Evolutionary conservation across 768 basidiomycete species (phyloP), one percentile per base, ranked within the genome.

Genomic region (Suillus subaureus): DNA sequence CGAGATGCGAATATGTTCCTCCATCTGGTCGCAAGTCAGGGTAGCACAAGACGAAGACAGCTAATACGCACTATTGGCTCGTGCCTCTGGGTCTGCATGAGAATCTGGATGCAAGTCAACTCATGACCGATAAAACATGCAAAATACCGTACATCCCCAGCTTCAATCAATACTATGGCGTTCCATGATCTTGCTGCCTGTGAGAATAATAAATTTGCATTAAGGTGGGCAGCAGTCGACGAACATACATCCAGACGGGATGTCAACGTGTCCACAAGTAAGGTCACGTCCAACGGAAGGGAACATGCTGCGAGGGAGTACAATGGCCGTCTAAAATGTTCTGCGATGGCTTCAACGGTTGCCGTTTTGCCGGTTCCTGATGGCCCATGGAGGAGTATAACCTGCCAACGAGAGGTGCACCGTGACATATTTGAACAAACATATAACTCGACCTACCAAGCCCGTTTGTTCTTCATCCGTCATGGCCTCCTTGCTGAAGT

Each of bases 301-400:
- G 64, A 35, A 45, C 56, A 31, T 23, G 37, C 52, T 28, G 55
- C 3, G 26, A 58, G 62, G 21, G 28, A 26, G 21, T 61, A 60
- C 31, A 62, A 28, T 15, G 57, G 57, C 18, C 57, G 57, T 39
- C 9, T 58, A 7, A 40, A 58, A 18, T 58, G 57, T 18, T 58
- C 57, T 3, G 57, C 57, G 6, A 58, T 58, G 5, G 57, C 57
- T 58, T 58, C 57, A 58, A 58, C 57, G 16, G 57, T 58, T 1
- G 57, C 57, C 5, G 97, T 99, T 81, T 99, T 99, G 64, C 97
- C 97, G 9, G 97, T 99, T 72, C 97, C 97, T 1, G 97, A 97
- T 62, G 97, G 97, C 12, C 97, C 97, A 70, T 92, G 93, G 5
- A 99, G 85, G 57, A 99, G 85, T 64, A 99, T 94, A 8, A 83